phyloP scores from a whole-genome alignment of 202 grass and related monocot genomes.

The Schoenoplectus tabernaemontani region DNA sequence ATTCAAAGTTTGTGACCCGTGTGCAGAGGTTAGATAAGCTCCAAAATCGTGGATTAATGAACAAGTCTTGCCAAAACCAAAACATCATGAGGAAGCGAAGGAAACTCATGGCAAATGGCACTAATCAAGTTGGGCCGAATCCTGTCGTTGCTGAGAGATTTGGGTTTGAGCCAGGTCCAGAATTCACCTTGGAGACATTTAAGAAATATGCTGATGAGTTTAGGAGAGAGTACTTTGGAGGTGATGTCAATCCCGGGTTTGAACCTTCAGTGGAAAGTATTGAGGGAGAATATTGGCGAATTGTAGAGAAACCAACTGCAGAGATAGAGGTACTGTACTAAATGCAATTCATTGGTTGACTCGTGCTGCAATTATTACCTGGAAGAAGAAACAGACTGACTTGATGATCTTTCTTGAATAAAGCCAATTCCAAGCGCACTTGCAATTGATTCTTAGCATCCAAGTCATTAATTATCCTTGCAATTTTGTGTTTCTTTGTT shows the following conservation, averaged over 20 bases:
- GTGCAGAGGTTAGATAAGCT: conserved; percentile 84
- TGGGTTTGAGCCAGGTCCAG: conserved; percentile 86
- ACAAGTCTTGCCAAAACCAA: conserved; percentile 46
- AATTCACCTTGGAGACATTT: conserved; percentile 70
- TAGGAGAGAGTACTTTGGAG: conserved; percentile 58
- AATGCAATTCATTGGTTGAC: conserved; percentile 8
- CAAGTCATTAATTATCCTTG: background rate
- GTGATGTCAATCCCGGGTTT: conserved; percentile 34
- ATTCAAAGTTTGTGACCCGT: conserved; percentile 62
- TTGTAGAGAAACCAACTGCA: conserved; percentile 82
- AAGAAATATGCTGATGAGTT: conserved; percentile 86
- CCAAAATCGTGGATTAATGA: conserved; percentile 64
- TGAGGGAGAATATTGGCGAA: conserved; percentile 98
- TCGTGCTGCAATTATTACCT: background rate
- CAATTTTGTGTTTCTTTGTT: conserved; percentile 6
- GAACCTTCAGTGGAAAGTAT: conserved; percentile 62
- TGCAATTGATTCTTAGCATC: conserved; percentile 4
- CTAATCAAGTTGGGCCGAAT: conserved; percentile 24
- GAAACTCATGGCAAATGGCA: conserved; percentile 44
- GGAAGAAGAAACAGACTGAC: conserved; percentile 11
- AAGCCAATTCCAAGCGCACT: conserved; percentile 2
- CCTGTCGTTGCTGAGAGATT: conserved; percentile 52
- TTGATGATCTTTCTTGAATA: background rate
- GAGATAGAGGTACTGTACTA: conserved; percentile 67
- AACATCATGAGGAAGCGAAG: conserved; percentile 56